A percentile compares a stretch with the other conserved stretches of the same genome.
Conservation (phyloP, 2,329 filamentous ascomycete species). For the Claviceps sp. region DNA sequence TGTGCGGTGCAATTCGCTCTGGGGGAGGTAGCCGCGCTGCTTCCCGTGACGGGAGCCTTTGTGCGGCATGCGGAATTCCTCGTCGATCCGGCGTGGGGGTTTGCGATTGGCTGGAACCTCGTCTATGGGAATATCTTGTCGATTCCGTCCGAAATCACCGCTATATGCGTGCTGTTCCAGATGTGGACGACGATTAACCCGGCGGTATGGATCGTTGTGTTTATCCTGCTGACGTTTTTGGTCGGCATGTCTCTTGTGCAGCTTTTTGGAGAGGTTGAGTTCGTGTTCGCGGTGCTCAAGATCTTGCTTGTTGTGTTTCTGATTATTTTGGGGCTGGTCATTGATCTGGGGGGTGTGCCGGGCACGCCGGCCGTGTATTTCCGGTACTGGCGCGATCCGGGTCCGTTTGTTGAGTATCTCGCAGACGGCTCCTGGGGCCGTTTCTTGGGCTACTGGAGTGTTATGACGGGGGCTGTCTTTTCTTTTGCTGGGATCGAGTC, state of each 20-base stretch:
- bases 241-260: slow-evolving; percentile 46
- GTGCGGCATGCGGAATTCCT: slow-evolving; percentile 47
- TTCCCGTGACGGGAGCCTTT: slow-evolving; percentile 50
- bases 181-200: slow-evolving; percentile 48
- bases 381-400: slow-evolving; percentile 55
- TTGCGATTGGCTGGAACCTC: slow-evolving; percentile 40
- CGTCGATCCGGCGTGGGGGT: slow-evolving; percentile 46
- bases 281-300: slow-evolving; percentile 38
- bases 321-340: slow-evolving; percentile 47
- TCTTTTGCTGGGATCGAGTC: slow-evolving; percentile 54
- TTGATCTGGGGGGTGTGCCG: slow-evolving; percentile 48
- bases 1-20: slow-evolving; percentile 45
- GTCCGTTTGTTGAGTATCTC: slow-evolving; percentile 55
- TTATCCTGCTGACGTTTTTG: slow-evolving; percentile 38
- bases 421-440: slow-evolving; percentile 41
- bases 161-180: slow-evolving; percentile 47
- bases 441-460: slow-evolving; percentile 54
- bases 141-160: slow-evolving; percentile 47
- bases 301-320: slow-evolving; percentile 48
- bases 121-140: slow-evolving; percentile 41
- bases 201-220: slow-evolving; percentile 34
- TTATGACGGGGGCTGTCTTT: slow-evolving; percentile 50
- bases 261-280: slow-evolving; percentile 47
- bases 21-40: slow-evolving; percentile 45
- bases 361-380: slow-evolving; percentile 49